Evolutionary conservation across 495 filamentous ascomycete species (phyloP).

Genomic region (Neurospora sp.): DNA sequence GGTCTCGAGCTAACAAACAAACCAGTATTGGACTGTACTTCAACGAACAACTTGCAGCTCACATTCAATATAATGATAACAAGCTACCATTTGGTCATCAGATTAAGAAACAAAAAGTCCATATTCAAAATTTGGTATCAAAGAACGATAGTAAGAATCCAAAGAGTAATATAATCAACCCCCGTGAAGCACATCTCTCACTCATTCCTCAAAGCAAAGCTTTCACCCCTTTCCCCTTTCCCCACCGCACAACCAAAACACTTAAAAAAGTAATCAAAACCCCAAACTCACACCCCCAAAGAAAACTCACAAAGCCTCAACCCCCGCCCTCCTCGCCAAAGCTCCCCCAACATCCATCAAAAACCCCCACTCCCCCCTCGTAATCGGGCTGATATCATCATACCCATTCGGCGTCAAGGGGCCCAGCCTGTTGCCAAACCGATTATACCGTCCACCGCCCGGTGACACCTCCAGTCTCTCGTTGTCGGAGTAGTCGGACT

Average conservation of each 20-base stretch:
- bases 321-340: slow-evolving; percentile 20
- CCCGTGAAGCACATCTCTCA: background rate
- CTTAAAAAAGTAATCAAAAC: background rate
- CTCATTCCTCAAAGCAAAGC: too few relatives aligned
- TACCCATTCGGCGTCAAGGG: slow-evolving; percentile 43
- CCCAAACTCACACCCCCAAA: background rate
- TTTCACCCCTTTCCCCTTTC: background rate
- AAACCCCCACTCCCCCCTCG: slow-evolving; percentile 45
- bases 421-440: slow-evolving; percentile 13
- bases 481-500: background rate
- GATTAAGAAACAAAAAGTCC: background rate
- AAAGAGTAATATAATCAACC: background rate
- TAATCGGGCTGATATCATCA: slow-evolving; percentile 45
- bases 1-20: too few relatives aligned
- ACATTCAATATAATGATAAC: background rate
- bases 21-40: background rate
- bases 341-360: slow-evolving; percentile 27
- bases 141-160: background rate
- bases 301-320: slow-evolving; percentile 16
- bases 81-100: background rate
- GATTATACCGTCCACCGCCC: background rate
- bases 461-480: background rate
- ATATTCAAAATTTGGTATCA: background rate
- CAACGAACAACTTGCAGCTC: background rate
- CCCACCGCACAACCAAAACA: background rate